Evolutionary conservation across 164 flowering plant species (phyloP).

Genomic region (Nelumbo lutea): DNA sequence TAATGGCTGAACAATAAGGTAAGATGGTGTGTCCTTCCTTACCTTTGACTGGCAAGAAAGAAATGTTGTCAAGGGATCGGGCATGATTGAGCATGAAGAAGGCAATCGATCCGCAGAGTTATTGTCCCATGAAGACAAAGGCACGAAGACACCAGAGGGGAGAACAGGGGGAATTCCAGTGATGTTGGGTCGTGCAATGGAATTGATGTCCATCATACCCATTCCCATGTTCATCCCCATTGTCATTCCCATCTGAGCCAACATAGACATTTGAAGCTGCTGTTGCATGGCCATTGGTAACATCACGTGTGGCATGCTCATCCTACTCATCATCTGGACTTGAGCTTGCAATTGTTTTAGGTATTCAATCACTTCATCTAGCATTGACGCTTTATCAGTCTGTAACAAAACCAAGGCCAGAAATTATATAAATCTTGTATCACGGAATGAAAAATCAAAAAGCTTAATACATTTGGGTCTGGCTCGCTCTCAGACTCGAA

Average conservation of each 20-base stretch:
- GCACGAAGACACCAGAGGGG: conserved; percentile 48
- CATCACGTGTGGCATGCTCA: conserved; percentile 68
- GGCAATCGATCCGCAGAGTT: conserved; percentile 22
- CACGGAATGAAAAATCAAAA: too few species aligned
- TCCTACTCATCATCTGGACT: conserved; percentile 54
- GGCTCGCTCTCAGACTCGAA: too few species aligned
- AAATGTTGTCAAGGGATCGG: conserved; percentile 55
- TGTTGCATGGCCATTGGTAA: conserved; percentile 65
- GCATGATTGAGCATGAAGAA: conserved; percentile 19
- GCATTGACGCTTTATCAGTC: conserved; percentile 92
- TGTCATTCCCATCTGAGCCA: conserved; percentile 49
- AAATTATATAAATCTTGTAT: too few species aligned
- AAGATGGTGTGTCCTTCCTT: too few species aligned
- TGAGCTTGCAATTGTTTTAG: conserved; percentile 82
- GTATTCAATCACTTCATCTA: conserved; percentile 87
- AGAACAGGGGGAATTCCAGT: conserved; percentile 37
- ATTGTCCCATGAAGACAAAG: conserved; percentile 40
- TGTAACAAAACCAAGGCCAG: conserved; percentile 13
- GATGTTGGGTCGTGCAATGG: conserved; percentile 33
- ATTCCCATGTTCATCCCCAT: conserved; percentile 63
- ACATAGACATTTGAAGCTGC: conserved; percentile 74
- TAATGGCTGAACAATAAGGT: too few species aligned
- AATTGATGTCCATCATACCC: conserved; percentile 53
- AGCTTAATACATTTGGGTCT: too few species aligned
- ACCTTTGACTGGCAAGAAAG: conserved; percentile 66